Evolutionary conservation across 345 rosid species (phyloP), one percentile per base, ranked within the genome.

Genomic region (Sonneratia alba): DNA sequence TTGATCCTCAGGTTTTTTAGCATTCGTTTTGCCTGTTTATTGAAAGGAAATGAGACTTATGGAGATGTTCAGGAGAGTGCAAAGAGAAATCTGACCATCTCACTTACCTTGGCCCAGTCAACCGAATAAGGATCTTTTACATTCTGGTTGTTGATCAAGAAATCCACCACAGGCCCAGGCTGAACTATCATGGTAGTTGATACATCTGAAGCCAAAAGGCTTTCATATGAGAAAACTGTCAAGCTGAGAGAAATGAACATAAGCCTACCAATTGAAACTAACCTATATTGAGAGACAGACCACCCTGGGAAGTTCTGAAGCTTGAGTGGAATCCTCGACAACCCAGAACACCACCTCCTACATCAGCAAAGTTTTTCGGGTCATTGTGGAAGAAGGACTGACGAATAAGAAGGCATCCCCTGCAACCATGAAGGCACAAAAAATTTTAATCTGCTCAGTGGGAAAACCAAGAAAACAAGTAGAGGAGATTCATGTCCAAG

Each of bases 331-430:
- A 87, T 9, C 97, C 97, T 73, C 89, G 74, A 67, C 96, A 90
- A 10, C 96, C 98, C 12, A 91, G 71, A 48, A 91, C 95, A 74
- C 93, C 91, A 51, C 94, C 96, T 62, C 97, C 97, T 40, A 94
- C 83, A 19, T 79, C 86, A 24, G 84, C 85, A 78, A 87, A 90
- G 61, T 90, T 91, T 21, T 49, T 83, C 11, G 91, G 87, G 70
- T 90, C 91, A 66, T 89, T 86, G 57, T 85, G 92, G 77, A 94
- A 94, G 75, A 87, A 94, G 0, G 96, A 91, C 67, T 94, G 97
- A 18, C 95, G 88, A 45, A 91, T 97, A 70, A 94, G 92, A 37
- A 94, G 92, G 81, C 99, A 95, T 66, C 97, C 97, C 81, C 97
- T 95, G 77, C 72, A 81, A 74, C 37, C 68, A 62, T 27, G 24